phyloP scores from a whole-genome alignment of 495 filamentous ascomycete genomes.

The Tuber aestivum region DNA sequence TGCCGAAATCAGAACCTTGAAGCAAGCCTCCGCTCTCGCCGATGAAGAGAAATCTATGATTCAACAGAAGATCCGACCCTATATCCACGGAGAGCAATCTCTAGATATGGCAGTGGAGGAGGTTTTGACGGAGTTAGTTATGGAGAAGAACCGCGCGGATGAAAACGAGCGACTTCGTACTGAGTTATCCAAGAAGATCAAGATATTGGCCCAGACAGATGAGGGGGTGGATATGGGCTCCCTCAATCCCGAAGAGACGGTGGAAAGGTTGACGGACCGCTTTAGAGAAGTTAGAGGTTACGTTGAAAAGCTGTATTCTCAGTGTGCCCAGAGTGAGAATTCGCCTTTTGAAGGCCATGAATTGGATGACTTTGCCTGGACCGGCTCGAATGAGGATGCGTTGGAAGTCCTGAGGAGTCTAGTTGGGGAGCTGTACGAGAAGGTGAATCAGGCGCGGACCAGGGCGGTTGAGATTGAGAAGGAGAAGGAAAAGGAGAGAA shows the following conservation, averaged over 20 bases:
- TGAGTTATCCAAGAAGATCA: constrained; percentile 37
- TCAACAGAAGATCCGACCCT: constrained; percentile 39
- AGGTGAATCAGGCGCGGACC: constrained; percentile 18
- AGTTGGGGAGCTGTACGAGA: constrained; percentile 23
- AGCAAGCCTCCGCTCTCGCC: constrained; percentile 22
- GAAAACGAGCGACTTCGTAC: constrained; percentile 31
- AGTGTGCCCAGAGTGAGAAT: constrained; percentile 9
- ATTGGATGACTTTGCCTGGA: constrained; percentile 36
- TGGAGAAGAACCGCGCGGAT: constrained; percentile 40
- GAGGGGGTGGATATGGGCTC: constrained; percentile 13
- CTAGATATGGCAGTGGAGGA: constrained; percentile 42
- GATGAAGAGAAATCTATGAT: constrained; percentile 39
- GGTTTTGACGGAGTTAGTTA: constrained; percentile 37
- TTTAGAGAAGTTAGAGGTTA: constrained; percentile 32
- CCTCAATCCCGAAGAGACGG: constrained; percentile 33
- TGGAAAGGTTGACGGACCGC: constrained; percentile 37
- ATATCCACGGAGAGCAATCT: constrained; percentile 35
- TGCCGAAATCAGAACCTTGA: constrained; percentile 16
- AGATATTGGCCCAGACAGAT: constrained; percentile 30
- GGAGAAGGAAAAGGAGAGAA: constrained; percentile 15
- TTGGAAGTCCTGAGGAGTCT: constrained; percentile 26
- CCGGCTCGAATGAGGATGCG: constrained; percentile 35
- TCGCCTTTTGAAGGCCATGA: constrained; percentile 26
- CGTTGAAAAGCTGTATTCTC: constrained; percentile 31
- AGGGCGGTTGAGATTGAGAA: constrained; percentile 9